Evolutionary conservation across 331 rosid genomes (phyloP).

Genomic region (Acacia pycnantha): DNA sequence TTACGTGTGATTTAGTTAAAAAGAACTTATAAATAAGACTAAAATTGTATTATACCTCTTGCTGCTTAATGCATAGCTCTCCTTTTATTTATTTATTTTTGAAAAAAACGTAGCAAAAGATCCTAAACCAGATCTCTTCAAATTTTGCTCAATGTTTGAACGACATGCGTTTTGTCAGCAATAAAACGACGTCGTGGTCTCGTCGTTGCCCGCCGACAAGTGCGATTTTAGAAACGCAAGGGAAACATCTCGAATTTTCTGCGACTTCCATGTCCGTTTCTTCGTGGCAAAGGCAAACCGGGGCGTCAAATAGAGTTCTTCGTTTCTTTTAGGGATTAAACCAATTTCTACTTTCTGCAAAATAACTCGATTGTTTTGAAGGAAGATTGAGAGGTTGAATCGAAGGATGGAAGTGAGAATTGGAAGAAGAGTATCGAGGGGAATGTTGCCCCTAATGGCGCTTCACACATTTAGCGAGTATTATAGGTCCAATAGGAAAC

Average conservation of each 20-base stretch:
- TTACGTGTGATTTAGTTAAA: too few relatives aligned
- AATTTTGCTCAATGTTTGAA: background rate
- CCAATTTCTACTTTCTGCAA: background rate
- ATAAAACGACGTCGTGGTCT: background rate
- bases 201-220: background rate
- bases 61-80: too few relatives aligned
- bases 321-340: background rate
- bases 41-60: too few relatives aligned
- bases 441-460: constrained; percentile 75
- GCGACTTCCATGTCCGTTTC: constrained; percentile 22
- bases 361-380: background rate
- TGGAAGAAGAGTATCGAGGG: constrained; percentile 48
- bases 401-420: constrained; percentile 52
- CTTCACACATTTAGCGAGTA: constrained; percentile 73
- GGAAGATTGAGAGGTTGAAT: background rate
- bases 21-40: too few relatives aligned
- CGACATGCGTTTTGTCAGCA: background rate
- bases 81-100: too few relatives aligned
- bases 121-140: too few relatives aligned
- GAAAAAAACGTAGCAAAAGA: too few relatives aligned
- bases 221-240: background rate
- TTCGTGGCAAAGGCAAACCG: constrained; percentile 8
- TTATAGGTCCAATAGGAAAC: constrained; percentile 60
- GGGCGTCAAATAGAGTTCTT: background rate
- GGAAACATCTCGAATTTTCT: constrained; percentile 34